A percentile compares a stretch with the other conserved stretches of the same genome.
phyloP scores from a whole-genome alignment of 1,284 basidiomycete genomes.

The Marasmius fiardii region DNA sequence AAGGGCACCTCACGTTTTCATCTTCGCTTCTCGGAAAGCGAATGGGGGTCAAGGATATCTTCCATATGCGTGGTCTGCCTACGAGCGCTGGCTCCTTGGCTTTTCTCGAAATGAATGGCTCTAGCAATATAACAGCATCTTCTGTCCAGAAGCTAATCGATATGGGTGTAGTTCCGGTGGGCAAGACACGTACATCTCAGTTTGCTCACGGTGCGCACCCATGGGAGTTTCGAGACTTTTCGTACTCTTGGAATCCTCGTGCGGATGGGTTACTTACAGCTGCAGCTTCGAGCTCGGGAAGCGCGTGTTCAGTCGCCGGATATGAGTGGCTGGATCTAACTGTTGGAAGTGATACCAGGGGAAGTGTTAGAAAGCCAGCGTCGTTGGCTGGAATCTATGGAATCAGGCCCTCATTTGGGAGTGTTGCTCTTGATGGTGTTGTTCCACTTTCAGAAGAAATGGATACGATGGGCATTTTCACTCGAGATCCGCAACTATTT shows the following conservation, averaged over 20 bases:
- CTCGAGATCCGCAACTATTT: conserved; percentile 28
- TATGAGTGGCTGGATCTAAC: conserved; percentile 34
- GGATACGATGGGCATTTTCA: conserved; percentile 33
- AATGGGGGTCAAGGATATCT: conserved; percentile 33
- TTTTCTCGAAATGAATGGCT: conserved; percentile 25
- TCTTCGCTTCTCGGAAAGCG: conserved; percentile 28
- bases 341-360: conserved; percentile 33
- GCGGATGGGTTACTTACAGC: conserved; percentile 46
- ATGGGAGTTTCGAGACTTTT: conserved; percentile 50
- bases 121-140: conserved; percentile 33
- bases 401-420: conserved; percentile 29
- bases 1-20: not conserved
- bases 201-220: conserved; percentile 55
- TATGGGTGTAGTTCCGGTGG: conserved; percentile 47
- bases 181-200: conserved; percentile 51
- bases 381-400: conserved; percentile 32
- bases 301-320: conserved; percentile 31
- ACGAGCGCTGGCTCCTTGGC: conserved; percentile 32
- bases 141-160: conserved; percentile 43
- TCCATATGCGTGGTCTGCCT: conserved; percentile 26
- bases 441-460: conserved; percentile 33
- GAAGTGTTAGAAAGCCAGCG: conserved; percentile 33
- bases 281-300: conserved; percentile 32
- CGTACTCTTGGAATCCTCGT: conserved; percentile 51
- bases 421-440: conserved; percentile 26